Percentiles rank a stretch among this genome's conserved stretches.
These are phyloP conservation scores for Schizophyllum amplum DNA, from an alignment of 1,284 basidiomycete genomes.

Conservation along the genomic window DNA sequence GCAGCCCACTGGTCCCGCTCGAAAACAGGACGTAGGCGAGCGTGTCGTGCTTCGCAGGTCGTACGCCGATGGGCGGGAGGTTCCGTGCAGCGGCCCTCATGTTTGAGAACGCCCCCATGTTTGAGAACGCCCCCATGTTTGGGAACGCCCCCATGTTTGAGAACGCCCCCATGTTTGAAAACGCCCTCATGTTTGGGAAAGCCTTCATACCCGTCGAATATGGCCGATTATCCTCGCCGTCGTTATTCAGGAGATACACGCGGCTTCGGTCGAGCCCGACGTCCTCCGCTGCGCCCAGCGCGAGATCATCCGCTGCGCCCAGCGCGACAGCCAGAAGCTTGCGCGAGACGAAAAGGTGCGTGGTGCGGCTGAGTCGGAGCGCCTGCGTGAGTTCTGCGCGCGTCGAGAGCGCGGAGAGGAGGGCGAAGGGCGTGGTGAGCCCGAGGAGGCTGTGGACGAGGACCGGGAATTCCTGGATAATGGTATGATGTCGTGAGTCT, in stretches of 20 bases:
- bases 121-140: too few relatives aligned
- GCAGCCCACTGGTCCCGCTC: conserved; percentile 69
- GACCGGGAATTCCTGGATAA: not conserved
- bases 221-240: too few relatives aligned
- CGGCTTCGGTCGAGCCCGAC: too few relatives aligned
- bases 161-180: too few relatives aligned
- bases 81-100: too few relatives aligned
- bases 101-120: too few relatives aligned
- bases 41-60: conserved; percentile 43
- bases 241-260: too few relatives aligned
- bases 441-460: conserved; percentile 44
- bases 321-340: conserved; percentile 32
- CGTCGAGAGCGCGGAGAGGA: conserved; percentile 60
- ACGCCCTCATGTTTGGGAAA: too few relatives aligned
- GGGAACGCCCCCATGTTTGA: too few relatives aligned
- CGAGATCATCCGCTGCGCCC: conserved; percentile 40
- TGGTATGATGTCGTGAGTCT: conserved; percentile 8
- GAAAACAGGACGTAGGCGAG: conserved; percentile 70
- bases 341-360: conserved; percentile 53
- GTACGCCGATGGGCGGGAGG: conserved; percentile 34
- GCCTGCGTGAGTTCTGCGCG: conserved; percentile 57
- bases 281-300: conserved; percentile 41
- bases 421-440: conserved; percentile 51
- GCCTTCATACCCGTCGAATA: too few relatives aligned
- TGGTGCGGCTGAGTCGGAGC: conserved; percentile 43